Evolutionary conservation across 208 protist species (phyloP).

Genomic region (Wallacemonas sp.): DNA sequence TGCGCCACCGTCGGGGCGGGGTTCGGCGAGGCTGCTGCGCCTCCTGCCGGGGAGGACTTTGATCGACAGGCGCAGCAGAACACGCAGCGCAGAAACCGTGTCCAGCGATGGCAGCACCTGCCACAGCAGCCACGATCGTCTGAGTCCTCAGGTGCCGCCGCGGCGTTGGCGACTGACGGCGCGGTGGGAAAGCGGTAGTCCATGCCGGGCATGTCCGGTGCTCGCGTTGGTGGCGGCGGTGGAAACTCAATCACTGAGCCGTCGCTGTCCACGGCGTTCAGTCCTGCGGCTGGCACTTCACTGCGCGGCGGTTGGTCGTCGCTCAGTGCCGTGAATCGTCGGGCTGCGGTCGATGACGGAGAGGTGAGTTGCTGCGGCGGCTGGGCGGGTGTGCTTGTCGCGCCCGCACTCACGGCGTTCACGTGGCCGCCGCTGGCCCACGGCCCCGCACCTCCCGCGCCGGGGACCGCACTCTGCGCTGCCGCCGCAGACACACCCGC

Average conservation of each 20-base stretch:
- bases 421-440: slow-evolving; percentile 2
- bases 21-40: not conserved
- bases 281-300: not conserved
- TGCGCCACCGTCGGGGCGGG: not conserved
- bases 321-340: not conserved
- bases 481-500: too few relatives aligned
- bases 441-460: slow-evolving; percentile 1
- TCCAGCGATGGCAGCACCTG: slow-evolving; percentile 16
- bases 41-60: not conserved
- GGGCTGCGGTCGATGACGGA: not conserved
- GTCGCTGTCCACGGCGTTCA: slow-evolving; percentile 8
- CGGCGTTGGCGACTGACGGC: slow-evolving; percentile 15
- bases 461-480: too few relatives aligned
- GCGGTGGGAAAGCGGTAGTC: slow-evolving; percentile 10
- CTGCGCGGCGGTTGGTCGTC: not conserved
- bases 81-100: slow-evolving; percentile 19
- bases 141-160: too few relatives aligned
- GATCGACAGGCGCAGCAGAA: slow-evolving; percentile 38
- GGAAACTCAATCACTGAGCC: slow-evolving; percentile 59
- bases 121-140: slow-evolving; percentile 18
- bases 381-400: not conserved
- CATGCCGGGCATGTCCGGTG: slow-evolving; percentile 45
- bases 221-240: slow-evolving; percentile 40
- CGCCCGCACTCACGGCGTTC: too few relatives aligned
- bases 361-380: not conserved